These are phyloP conservation scores for Juncus inflexus DNA, from an alignment of 176 grass and related monocot species.

Conservation along the genomic window DNA sequence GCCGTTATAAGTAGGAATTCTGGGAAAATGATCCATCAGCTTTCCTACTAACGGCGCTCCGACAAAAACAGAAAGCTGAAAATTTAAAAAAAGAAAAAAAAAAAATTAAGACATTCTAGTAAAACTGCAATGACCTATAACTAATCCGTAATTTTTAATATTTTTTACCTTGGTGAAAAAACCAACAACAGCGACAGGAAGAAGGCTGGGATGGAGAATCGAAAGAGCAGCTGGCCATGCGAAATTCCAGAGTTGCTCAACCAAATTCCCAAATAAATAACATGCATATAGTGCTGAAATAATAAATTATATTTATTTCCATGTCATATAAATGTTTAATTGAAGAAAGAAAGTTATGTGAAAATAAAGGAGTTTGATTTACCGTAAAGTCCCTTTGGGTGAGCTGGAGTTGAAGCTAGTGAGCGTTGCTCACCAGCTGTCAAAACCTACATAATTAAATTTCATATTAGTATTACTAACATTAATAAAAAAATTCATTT, in stretches of 20 bases:
- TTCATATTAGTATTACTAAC: too few species aligned
- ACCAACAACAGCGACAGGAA: constrained; percentile 87
- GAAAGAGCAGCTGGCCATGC: constrained; percentile 84
- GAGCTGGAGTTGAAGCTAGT: constrained; percentile 70
- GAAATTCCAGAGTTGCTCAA: constrained; percentile 96
- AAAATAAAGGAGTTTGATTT: neutral
- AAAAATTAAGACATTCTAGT: constrained; percentile 15
- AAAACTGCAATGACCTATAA: neutral
- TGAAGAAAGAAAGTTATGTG: neutral
- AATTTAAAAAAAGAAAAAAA: constrained; percentile 25
- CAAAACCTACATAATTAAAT: constrained; percentile 45
- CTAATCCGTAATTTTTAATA: neutral
- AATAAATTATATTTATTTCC: constrained; percentile 28
- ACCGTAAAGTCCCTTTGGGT: constrained; percentile 79
- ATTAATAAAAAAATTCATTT: too few species aligned
- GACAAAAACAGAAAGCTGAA: constrained; percentile 74
- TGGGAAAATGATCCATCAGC: constrained; percentile 90
- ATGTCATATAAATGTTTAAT: constrained; percentile 7
- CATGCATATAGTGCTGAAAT: constrained; percentile 80
- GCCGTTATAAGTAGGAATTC: constrained; percentile 72
- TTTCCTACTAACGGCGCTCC: constrained; percentile 85
- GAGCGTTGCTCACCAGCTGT: constrained; percentile 56
- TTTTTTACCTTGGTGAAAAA: constrained; percentile 86
- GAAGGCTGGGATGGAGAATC: constrained; percentile 75
- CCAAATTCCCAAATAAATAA: constrained; percentile 86